Conservation (phyloP, 345 rosid genomes). For the Odontarrhena argentea region DNA sequence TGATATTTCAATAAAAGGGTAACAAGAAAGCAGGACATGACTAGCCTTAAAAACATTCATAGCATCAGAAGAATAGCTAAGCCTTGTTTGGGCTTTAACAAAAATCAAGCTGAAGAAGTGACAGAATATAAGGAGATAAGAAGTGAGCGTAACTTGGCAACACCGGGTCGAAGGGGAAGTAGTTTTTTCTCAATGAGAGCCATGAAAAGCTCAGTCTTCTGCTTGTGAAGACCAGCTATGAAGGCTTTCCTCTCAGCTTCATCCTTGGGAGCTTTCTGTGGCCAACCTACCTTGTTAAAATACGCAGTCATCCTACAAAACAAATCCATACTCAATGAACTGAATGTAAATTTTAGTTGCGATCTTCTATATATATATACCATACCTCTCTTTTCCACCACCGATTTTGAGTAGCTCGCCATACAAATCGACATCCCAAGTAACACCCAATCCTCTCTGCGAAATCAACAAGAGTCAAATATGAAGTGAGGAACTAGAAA, state of each 20-base stretch:
- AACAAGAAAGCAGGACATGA: neutral
- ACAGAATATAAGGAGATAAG: neutral
- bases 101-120: neutral
- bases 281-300: constrained; percentile 88
- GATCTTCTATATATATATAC: neutral
- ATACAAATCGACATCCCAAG: constrained; percentile 93
- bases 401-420: constrained; percentile 93
- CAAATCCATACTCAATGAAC: constrained; percentile 9
- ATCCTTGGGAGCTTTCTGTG: constrained; percentile 80
- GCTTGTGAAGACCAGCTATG: constrained; percentile 86
- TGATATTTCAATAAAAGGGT: neutral
- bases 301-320: constrained; percentile 87
- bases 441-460: constrained; percentile 78
- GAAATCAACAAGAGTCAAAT: constrained; percentile 3
- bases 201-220: constrained; percentile 92
- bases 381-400: constrained; percentile 92
- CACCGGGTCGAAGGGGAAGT: constrained; percentile 91
- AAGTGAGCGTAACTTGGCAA: constrained; percentile 63
- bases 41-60: neutral
- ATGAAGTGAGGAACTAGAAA: neutral
- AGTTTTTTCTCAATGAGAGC: constrained; percentile 80
- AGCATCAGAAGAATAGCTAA: neutral
- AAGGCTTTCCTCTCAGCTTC: constrained; percentile 87
- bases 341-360: too few species aligned
- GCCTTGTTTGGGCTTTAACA: neutral